These are phyloP conservation scores for Emericellopsis cladophorae DNA, from an alignment of 2,329 filamentous ascomycete genomes.

Conservation along the genomic window DNA sequence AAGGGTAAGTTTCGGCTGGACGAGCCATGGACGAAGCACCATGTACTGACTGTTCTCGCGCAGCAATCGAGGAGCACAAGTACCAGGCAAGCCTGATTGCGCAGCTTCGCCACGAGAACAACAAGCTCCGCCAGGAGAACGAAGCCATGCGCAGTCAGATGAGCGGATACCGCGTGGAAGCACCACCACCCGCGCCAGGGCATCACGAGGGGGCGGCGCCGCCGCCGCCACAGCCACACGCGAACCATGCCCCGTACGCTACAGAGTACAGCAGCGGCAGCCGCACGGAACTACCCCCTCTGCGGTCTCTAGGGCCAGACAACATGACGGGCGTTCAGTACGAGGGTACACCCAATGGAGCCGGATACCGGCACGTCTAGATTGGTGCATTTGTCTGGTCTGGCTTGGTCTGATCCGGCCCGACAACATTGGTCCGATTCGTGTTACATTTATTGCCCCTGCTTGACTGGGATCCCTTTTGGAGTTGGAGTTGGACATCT, in stretches of 20 bases:
- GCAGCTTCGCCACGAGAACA: constrained; percentile 21
- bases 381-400: too few relatives aligned
- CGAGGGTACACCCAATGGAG: constrained; percentile 29
- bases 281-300: constrained; percentile 42
- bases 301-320: constrained; percentile 40
- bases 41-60: neutral
- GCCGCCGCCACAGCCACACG: constrained; percentile 1
- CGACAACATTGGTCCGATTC: too few relatives aligned
- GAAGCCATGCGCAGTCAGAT: constrained; percentile 33
- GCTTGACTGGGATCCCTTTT: too few relatives aligned
- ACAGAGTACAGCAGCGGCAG: constrained; percentile 16
- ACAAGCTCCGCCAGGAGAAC: constrained; percentile 35
- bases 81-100: constrained; percentile 17
- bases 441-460: too few relatives aligned
- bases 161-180: constrained; percentile 25
- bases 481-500: too few relatives aligned
- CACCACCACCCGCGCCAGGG: constrained; percentile 6
- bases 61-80: constrained; percentile 3
- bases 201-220: neutral
- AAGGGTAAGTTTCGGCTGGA: constrained; percentile 48
- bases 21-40: neutral
- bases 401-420: too few relatives aligned
- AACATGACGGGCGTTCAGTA: constrained; percentile 58
- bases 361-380: constrained; percentile 29
- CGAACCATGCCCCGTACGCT: constrained; percentile 10